Evolutionary conservation across 805 yeast genomes (phyloP), one percentile per base, ranked within the genome.

Genomic region (Kodamaea sagamina): DNA sequence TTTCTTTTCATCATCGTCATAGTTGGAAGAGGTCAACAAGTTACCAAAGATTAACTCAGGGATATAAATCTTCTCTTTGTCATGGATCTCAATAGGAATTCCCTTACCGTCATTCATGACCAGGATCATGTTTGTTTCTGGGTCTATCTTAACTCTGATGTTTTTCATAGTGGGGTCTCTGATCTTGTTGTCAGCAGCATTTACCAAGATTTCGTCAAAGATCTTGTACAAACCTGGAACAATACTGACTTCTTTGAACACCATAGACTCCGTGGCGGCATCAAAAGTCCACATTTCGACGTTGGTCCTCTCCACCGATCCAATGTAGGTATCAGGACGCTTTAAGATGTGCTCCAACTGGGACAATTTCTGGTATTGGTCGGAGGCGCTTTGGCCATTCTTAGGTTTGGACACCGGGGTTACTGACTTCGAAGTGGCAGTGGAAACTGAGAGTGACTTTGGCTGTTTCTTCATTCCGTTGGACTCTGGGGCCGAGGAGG

Each of bases 101-200:
- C 99, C 98, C 47, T 78, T 79, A 46, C 99, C 99, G 58, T 93
- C 97, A 64, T 93, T 93, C 69, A 78, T 81, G 4, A 93, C 92
- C 44, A 82, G 80, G 34, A 93, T 86, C 13, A 77, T 57, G 58
- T 89, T 89, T 40, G 75, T 72, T 46, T 84, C 96, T 3, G 83
- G 73, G 54, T 87, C 84, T 44, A 93, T 88, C 29, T 68, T 75
- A n/a, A 93, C 98, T 44, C 81, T 87, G 48, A 93, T 79, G 54
- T 77, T 81, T 53, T 81, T 86, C 99, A 93, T 93, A 7, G 77
- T 53, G 1, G 96, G 89, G 61, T 93, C 99, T 53, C 98, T 80
- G 47, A 92, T 92, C 69, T 93, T 93, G 72, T 93, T 93, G 67
- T 93, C 99, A 10, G 99, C 99, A 4, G 99, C 98, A 63, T 93